These are phyloP conservation scores for Pichia sp. DNA, from an alignment of 1,139 yeast genomes.

Conservation along the genomic window DNA sequence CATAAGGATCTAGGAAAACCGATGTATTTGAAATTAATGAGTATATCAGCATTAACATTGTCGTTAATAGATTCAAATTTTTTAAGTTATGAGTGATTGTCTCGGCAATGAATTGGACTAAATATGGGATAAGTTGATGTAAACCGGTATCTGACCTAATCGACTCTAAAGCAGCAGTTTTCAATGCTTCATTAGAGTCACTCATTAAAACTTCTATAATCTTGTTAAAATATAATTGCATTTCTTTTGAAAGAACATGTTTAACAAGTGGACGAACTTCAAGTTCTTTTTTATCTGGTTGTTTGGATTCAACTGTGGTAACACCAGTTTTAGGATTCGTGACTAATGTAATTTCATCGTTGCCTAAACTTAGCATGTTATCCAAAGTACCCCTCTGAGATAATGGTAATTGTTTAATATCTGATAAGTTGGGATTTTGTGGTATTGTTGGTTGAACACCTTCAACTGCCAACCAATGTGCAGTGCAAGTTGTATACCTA, in stretches of 20 bases:
- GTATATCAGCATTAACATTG: slow-evolving; percentile 85
- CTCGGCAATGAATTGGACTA: slow-evolving; percentile 93
- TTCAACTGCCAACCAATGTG: slow-evolving; percentile 98
- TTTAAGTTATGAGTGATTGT: slow-evolving; percentile 86
- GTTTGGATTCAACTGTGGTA: slow-evolving; percentile 25
- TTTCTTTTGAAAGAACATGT: slow-evolving; percentile 90
- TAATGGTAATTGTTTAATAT: slow-evolving; percentile 61
- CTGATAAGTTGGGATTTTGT: slow-evolving; percentile 86
- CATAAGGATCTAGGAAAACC: slow-evolving; percentile 89
- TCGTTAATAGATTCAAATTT: slow-evolving; percentile 65
- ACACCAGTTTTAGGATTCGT: slow-evolving; percentile 27
- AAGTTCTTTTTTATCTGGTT: slow-evolving; percentile 45
- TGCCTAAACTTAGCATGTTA: slow-evolving; percentile 33
- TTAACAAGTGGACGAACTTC: slow-evolving; percentile 93
- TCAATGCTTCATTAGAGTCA: slow-evolving; percentile 54
- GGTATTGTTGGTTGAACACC: slow-evolving; percentile 98
- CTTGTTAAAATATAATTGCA: slow-evolving; percentile 88
- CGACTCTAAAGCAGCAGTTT: slow-evolving; percentile 76
- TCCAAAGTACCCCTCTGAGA: slow-evolving; percentile 67
- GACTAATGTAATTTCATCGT: slow-evolving; percentile 26
- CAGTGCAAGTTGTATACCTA: slow-evolving; percentile 83
- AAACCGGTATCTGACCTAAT: slow-evolving; percentile 90
- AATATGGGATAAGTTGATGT: slow-evolving; percentile 94
- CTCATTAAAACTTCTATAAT: slow-evolving; percentile 74
- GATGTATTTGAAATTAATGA: slow-evolving; percentile 82